A percentile compares a stretch with the other conserved stretches of the same genome.
phyloP scores from a whole-genome alignment of 805 yeast species.

The Metschnikowia anglica region DNA sequence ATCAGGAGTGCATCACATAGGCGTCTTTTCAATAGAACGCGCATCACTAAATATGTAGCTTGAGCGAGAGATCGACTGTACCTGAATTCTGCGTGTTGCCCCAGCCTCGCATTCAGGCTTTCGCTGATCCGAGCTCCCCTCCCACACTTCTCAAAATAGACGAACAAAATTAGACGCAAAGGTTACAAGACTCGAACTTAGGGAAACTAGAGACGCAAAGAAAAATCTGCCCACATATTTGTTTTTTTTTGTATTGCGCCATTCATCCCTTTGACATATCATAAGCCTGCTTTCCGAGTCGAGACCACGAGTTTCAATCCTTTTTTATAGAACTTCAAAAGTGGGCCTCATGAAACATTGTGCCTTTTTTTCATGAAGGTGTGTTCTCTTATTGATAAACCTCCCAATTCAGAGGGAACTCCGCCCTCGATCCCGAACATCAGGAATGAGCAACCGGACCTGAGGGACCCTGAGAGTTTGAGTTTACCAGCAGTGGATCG shows the following conservation, averaged over 20 bases:
- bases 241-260: not conserved
- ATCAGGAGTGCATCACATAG: not conserved
- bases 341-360: slow-evolving; percentile 6
- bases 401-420: slow-evolving; percentile 14
- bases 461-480: not conserved
- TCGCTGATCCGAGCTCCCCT: slow-evolving; percentile 11
- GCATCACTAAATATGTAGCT: slow-evolving; percentile 2
- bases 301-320: not conserved
- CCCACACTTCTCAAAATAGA: slow-evolving; percentile 6
- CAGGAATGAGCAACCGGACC: not conserved
- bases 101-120: slow-evolving; percentile 7
- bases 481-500: not conserved
- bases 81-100: slow-evolving; percentile 10
- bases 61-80: slow-evolving; percentile 5
- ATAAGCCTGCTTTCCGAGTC: not conserved
- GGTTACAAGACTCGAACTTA: not conserved
- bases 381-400: slow-evolving; percentile 39
- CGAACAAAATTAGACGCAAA: not conserved
- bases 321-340: slow-evolving; percentile 3
- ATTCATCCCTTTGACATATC: not conserved
- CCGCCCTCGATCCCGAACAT: slow-evolving; percentile 4
- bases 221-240: not conserved
- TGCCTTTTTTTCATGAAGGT: slow-evolving; percentile 37
- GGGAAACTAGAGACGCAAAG: not conserved
- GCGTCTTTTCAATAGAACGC: slow-evolving; percentile 1